Evolutionary conservation across 23 red algal genomes (phyloP).

Genomic region (Pyropia yezoensis): DNA sequence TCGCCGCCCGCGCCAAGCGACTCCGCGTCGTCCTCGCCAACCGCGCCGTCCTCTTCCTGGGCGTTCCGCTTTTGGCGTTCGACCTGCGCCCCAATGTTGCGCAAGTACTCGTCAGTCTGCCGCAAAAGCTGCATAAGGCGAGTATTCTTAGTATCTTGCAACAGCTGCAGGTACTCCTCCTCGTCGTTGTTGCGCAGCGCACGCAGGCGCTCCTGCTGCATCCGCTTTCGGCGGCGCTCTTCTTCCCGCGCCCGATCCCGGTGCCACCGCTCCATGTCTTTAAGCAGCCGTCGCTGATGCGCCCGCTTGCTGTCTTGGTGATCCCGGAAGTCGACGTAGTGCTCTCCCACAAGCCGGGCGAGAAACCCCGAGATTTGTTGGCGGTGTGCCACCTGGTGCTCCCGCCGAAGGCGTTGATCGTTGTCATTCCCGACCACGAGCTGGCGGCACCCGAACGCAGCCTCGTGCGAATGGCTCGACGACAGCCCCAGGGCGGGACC

Average conservation of each 20-base stretch:
- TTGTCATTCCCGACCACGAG: slow-evolving; percentile 1
- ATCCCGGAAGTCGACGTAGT: slow-evolving; percentile 15
- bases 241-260: slow-evolving; percentile 78
- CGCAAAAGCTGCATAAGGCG: slow-evolving; percentile 80
- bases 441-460: slow-evolving; percentile 1
- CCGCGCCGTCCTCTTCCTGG: slow-evolving; percentile 18
- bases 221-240: slow-evolving; percentile 65
- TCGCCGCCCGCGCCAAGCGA: not conserved
- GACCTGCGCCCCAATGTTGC: slow-evolving; percentile 84
- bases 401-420: slow-evolving; percentile 10
- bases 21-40: slow-evolving; percentile 5
- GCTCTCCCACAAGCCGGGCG: slow-evolving; percentile 18
- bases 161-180: slow-evolving; percentile 84
- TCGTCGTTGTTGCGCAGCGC: slow-evolving; percentile 89
- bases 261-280: slow-evolving; percentile 68
- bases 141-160: slow-evolving; percentile 77
- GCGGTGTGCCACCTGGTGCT: slow-evolving; percentile 49
- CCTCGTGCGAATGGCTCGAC: not conserved
- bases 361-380: slow-evolving; percentile 36
- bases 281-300: slow-evolving; percentile 35
- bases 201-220: slow-evolving; percentile 82
- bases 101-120: slow-evolving; percentile 89
- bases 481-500: slow-evolving; percentile 6
- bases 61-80: slow-evolving; percentile 64
- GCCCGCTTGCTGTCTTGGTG: slow-evolving; percentile 15